Conservation (phyloP, 2,329 filamentous ascomycete species). For the Chaetomium sp. region DNA sequence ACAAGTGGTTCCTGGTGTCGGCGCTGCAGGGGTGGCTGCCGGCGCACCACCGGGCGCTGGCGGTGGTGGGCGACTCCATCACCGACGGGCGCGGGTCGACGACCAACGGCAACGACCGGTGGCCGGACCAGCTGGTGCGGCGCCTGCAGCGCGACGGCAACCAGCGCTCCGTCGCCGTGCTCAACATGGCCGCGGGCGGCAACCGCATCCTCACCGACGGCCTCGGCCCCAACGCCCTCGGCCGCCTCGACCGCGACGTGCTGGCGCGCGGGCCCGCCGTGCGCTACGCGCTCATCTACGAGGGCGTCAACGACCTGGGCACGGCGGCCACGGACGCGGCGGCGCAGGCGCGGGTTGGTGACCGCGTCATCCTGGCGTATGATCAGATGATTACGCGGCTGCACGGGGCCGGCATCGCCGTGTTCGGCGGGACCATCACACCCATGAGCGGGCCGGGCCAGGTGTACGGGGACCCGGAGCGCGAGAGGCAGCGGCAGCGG, state of each 20-base stretch:
- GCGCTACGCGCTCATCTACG: conserved; percentile 60
- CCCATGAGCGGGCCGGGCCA: conserved; percentile 49
- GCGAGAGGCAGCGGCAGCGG: conserved; percentile 56
- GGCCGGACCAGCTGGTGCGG: conserved; percentile 48
- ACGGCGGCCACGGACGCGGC: conserved; percentile 46
- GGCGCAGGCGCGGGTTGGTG: conserved; percentile 50
- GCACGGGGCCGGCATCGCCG: conserved; percentile 54
- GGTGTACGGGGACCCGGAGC: conserved; percentile 52
- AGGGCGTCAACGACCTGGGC: conserved; percentile 68
- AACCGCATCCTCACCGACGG: conserved; percentile 63
- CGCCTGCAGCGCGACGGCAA: conserved; percentile 46
- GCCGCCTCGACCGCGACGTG: conserved; percentile 62
- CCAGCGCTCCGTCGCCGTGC: conserved; percentile 40
- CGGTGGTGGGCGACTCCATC: conserved; percentile 66
- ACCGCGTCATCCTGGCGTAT: conserved; percentile 56
- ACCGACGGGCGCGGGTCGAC: conserved; percentile 65
- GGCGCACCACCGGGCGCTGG: conserved; percentile 47
- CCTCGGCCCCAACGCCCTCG: conserved; percentile 59
- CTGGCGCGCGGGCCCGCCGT: conserved; percentile 56
- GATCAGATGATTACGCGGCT: conserved; percentile 57
- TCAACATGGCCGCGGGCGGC: conserved; percentile 65
- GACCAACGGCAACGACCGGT: conserved; percentile 58
- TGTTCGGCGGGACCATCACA: conserved; percentile 59
- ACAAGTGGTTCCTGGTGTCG: conserved; percentile 62
- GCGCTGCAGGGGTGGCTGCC: conserved; percentile 58